Conservation (phyloP, 78 protist species). For the Dictyostelium purpureum region DNA sequence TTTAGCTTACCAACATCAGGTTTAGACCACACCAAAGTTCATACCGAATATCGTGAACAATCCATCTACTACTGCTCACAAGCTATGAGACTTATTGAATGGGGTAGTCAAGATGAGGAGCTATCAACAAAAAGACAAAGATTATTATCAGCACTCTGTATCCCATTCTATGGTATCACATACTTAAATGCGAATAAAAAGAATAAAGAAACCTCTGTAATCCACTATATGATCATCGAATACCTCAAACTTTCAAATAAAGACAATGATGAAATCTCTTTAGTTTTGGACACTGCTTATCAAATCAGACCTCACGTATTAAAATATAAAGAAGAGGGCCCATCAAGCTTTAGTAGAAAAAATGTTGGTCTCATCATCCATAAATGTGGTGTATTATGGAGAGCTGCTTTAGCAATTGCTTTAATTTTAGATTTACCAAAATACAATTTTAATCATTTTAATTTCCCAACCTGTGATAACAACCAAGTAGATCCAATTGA, state of each 20-base stretch:
- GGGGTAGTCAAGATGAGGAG: neutral
- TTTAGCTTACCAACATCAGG: slow-evolving; percentile 33
- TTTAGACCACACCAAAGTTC: neutral
- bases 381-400: slow-evolving; percentile 53
- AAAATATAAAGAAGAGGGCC: neutral
- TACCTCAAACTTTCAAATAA: slow-evolving; percentile 53
- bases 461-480: too few relatives aligned
- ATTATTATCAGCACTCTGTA: neutral
- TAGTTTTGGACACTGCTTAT: slow-evolving; percentile 30
- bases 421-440: neutral
- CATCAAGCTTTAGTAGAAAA: slow-evolving; percentile 7
- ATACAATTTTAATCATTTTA: neutral
- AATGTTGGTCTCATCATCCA: slow-evolving; percentile 26
- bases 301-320: neutral
- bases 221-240: slow-evolving; percentile 35
- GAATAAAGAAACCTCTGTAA: slow-evolving; percentile 3
- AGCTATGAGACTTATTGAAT: neutral
- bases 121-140: slow-evolving; percentile 14
- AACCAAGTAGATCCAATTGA: too few relatives aligned
- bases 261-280: slow-evolving; percentile 35
- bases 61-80: neutral
- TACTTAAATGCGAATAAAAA: slow-evolving; percentile 16
- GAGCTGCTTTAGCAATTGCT: neutral
- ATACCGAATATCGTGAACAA: neutral
- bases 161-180: neutral